A percentile compares a stretch with the other conserved stretches of the same genome.
Conservation (phyloP, 2,329 filamentous ascomycete genomes). For the Magnaporthales sp. region DNA sequence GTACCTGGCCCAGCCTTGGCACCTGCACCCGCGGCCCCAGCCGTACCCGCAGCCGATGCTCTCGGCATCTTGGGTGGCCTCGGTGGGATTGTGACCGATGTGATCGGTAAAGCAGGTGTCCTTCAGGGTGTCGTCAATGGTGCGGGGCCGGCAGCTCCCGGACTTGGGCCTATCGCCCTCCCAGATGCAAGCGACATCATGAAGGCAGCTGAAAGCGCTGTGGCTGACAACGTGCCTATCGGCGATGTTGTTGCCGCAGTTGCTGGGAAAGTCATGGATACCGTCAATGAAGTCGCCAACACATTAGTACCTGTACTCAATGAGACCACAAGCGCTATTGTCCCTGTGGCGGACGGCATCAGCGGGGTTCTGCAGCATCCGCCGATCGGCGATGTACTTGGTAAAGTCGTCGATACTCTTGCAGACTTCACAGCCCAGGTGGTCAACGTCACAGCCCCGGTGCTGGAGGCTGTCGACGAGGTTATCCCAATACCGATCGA, state of each 20-base stretch:
- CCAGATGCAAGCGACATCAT: constrained; percentile 4
- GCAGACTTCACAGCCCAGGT: not conserved
- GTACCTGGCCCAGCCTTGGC: not conserved
- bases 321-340: not conserved
- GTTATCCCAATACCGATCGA: not conserved
- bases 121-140: not conserved
- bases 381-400: not conserved
- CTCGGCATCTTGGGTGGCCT: constrained; percentile 5
- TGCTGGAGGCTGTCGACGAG: not conserved
- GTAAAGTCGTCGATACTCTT: not conserved
- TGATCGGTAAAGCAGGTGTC: constrained; percentile 1
- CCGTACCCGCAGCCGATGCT: not conserved
- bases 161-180: not conserved
- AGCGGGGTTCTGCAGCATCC: not conserved
- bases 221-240: not conserved
- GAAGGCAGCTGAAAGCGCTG: not conserved
- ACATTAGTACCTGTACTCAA: not conserved
- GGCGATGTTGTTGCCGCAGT: constrained; percentile 1
- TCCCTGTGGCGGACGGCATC: constrained; percentile 3
- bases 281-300: not conserved
- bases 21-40: not conserved
- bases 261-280: not conserved
- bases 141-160: not conserved
- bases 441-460: not conserved
- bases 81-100: not conserved